Evolutionary conservation across 2,329 filamentous ascomycete species (phyloP).

Genomic region (Cordyceps cicadae): DNA sequence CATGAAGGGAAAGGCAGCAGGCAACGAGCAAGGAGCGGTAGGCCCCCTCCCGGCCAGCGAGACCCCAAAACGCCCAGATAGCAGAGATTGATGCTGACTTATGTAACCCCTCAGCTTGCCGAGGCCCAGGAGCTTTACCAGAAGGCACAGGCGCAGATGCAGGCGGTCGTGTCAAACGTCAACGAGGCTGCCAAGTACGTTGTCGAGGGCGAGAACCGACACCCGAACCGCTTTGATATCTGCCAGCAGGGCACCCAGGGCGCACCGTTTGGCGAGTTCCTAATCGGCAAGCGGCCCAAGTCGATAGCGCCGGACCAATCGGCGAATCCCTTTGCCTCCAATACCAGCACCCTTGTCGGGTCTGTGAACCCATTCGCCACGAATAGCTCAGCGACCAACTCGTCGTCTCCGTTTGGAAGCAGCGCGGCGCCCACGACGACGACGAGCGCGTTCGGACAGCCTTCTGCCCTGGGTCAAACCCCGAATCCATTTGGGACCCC

Average conservation of each 20-base stretch:
- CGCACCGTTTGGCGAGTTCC: slow-evolving; percentile 38
- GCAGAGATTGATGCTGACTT: slow-evolving; percentile 15
- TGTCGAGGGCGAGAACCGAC: slow-evolving; percentile 54
- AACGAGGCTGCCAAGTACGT: slow-evolving; percentile 66
- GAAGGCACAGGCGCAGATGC: slow-evolving; percentile 62
- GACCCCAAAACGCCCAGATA: background rate
- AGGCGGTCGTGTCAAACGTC: slow-evolving; percentile 59
- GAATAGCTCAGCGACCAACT: slow-evolving; percentile 12
- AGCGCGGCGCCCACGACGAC: slow-evolving; percentile 14
- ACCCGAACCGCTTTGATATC: slow-evolving; percentile 67
- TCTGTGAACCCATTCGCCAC: slow-evolving; percentile 35
- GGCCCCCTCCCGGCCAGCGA: slow-evolving; percentile 11
- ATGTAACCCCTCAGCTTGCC: slow-evolving; percentile 38
- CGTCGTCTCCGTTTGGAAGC: slow-evolving; percentile 24
- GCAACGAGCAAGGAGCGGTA: slow-evolving; percentile 50
- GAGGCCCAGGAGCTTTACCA: slow-evolving; percentile 54
- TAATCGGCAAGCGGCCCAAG: slow-evolving; percentile 27
- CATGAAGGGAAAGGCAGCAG: slow-evolving; percentile 47
- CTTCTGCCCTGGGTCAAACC: slow-evolving; percentile 24
- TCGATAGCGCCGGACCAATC: slow-evolving; percentile 19
- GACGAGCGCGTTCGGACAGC: slow-evolving; percentile 34
- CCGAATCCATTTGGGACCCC: slow-evolving; percentile 21
- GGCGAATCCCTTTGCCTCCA: slow-evolving; percentile 35
- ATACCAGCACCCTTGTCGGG: slow-evolving; percentile 1
- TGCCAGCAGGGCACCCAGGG: slow-evolving; percentile 40